These are phyloP conservation scores for Teunomyces lycoperdinae DNA, from an alignment of 805 yeast genomes.

Conservation along the genomic window DNA sequence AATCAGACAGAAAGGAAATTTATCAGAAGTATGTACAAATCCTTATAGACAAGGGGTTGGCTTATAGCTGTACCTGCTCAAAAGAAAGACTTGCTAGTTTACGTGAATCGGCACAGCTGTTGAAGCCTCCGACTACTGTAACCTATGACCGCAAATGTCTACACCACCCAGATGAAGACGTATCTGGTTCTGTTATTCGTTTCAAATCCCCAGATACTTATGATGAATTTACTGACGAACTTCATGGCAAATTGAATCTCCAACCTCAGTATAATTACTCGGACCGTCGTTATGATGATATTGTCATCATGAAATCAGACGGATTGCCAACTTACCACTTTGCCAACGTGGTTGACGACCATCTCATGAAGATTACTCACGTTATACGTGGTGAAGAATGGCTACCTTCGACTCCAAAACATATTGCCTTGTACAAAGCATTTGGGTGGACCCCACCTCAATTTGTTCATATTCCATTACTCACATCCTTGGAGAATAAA, in stretches of 20 bases:
- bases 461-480: conserved; percentile 85
- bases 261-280: conserved; percentile 73
- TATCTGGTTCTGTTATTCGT: conserved; percentile 53
- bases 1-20: conserved; percentile 71
- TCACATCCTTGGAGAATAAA: conserved; percentile 69
- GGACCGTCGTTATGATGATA: conserved; percentile 85
- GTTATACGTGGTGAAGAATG: conserved; percentile 98
- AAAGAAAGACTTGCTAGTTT: conserved; percentile 70
- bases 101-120: conserved; percentile 66
- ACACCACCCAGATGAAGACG: conserved; percentile 23
- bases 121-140: conserved; percentile 87
- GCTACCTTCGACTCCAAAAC: conserved; percentile 95
- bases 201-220: conserved; percentile 73
- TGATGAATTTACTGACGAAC: conserved; percentile 64
- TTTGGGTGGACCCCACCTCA: conserved; percentile 83
- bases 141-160: conserved; percentile 86
- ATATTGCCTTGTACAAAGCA: conserved; percentile 79
- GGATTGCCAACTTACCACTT: conserved; percentile 95
- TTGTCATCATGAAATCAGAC: conserved; percentile 87
- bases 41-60: conserved; percentile 63
- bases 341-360: conserved; percentile 95
- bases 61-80: conserved; percentile 85
- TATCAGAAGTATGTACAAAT: conserved; percentile 58
- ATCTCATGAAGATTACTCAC: conserved; percentile 87
- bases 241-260: conserved; percentile 73